Evolutionary conservation across 768 basidiomycete species (phyloP).

Genomic region (Trametes punicea): DNA sequence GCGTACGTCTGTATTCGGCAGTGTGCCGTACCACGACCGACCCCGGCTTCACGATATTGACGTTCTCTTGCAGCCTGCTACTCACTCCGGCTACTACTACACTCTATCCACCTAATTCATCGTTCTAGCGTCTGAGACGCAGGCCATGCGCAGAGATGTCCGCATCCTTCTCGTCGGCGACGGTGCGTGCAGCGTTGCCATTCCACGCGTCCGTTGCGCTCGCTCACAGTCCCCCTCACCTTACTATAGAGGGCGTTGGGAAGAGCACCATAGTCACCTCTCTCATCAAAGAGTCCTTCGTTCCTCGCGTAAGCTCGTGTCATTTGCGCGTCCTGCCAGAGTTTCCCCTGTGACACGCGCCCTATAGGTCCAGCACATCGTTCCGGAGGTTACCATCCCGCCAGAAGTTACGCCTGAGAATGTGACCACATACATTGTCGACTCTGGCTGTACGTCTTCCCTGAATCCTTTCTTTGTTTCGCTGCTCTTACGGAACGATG

Average conservation of each 20-base stretch:
- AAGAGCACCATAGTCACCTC: constrained; percentile 98
- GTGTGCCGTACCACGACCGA: not conserved
- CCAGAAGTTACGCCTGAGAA: constrained; percentile 97
- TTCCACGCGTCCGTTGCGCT: constrained; percentile 26
- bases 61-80: not conserved
- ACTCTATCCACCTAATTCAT: not conserved
- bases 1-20: not conserved
- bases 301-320: constrained; percentile 64
- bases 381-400: constrained; percentile 97
- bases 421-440: constrained; percentile 96
- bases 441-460: constrained; percentile 81
- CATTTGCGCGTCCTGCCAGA: not conserved
- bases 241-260: constrained; percentile 80
- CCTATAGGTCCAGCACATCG: constrained; percentile 83
- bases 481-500: not conserved
- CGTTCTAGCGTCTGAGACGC: not conserved
- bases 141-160: constrained; percentile 84
- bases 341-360: not conserved
- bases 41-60: not conserved
- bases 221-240: not conserved
- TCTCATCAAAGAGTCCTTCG: constrained; percentile 93
- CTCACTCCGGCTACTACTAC: not conserved
- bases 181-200: constrained; percentile 44
- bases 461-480: not conserved
- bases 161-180: constrained; percentile 93